phyloP scores from a whole-genome alignment of 164 flowering plant genomes.

The Aristolochia contorta region DNA sequence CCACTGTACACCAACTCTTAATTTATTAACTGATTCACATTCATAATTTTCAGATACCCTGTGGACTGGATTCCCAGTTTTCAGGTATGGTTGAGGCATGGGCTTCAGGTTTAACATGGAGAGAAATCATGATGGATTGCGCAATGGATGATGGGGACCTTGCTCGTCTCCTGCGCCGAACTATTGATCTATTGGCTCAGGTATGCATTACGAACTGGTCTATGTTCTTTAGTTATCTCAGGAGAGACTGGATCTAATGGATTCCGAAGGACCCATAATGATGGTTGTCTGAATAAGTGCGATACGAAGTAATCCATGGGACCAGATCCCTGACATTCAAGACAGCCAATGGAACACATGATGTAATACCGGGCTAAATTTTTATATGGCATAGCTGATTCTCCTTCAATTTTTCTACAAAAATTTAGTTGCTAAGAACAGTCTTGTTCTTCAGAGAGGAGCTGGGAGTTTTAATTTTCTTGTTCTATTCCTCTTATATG shows the following conservation, averaged over 20 bases:
- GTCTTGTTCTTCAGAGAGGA: not conserved
- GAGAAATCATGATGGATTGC: constrained; percentile 95
- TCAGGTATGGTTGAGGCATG: constrained; percentile 97
- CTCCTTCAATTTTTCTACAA: too few relatives aligned
- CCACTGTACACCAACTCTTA: not conserved
- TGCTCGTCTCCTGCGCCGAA: constrained; percentile 77
- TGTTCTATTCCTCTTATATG: not conserved
- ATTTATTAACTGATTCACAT: not conserved
- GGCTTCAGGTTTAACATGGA: constrained; percentile 95
- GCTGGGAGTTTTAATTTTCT: not conserved
- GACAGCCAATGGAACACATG: not conserved
- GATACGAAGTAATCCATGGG: not conserved
- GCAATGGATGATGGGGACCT: constrained; percentile 99
- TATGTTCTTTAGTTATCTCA: not conserved
- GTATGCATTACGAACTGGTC: constrained; percentile 13
- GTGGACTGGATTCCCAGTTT: constrained; percentile 82
- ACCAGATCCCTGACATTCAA: not conserved
- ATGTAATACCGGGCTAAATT: not conserved
- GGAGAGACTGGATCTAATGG: not conserved
- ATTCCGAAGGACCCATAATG: not conserved
- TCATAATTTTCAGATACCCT: constrained; percentile 35
- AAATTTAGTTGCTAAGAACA: too few relatives aligned
- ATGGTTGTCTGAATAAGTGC: not conserved
- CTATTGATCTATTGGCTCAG: constrained; percentile 82
- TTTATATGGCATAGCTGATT: too few relatives aligned